phyloP scores from a whole-genome alignment of 768 basidiomycete species.

The Lactifluus pinguis region DNA sequence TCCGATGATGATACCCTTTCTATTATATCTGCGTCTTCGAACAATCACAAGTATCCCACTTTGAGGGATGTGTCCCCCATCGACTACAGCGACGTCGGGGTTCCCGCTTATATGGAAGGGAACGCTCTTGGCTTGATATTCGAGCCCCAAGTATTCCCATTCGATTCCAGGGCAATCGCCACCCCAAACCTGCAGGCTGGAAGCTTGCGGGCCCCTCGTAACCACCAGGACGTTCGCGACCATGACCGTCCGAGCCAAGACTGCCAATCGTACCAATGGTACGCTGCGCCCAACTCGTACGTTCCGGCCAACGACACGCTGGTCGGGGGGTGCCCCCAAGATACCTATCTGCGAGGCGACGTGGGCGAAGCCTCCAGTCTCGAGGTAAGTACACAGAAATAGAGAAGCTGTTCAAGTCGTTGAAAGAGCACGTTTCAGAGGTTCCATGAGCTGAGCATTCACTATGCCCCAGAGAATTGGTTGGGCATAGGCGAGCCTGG shows the following conservation, averaged over 20 bases:
- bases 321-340: not conserved
- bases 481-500: not conserved
- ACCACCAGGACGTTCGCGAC: slow-evolving; percentile 7
- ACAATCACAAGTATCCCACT: no score
- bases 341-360: not conserved
- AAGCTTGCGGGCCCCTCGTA: not conserved
- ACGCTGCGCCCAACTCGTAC: not conserved
- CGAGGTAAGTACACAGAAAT: not conserved
- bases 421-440: not conserved
- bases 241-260: not conserved
- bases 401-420: not conserved
- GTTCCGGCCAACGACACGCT: not conserved
- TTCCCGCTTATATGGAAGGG: not conserved
- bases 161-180: not conserved
- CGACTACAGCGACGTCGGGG: not conserved
- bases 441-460: not conserved
- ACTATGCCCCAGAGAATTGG: not conserved
- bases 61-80: not conserved
- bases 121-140: not conserved
- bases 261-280: not conserved
- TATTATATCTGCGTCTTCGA: not conserved
- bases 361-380: not conserved
- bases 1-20: not conserved
- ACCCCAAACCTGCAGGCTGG: not conserved
- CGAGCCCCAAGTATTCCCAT: not conserved